A percentile compares a stretch with the other conserved stretches of the same genome.
Evolutionary conservation across 345 rosid species (phyloP).

Genomic region (Eucalyptus regnans): DNA sequence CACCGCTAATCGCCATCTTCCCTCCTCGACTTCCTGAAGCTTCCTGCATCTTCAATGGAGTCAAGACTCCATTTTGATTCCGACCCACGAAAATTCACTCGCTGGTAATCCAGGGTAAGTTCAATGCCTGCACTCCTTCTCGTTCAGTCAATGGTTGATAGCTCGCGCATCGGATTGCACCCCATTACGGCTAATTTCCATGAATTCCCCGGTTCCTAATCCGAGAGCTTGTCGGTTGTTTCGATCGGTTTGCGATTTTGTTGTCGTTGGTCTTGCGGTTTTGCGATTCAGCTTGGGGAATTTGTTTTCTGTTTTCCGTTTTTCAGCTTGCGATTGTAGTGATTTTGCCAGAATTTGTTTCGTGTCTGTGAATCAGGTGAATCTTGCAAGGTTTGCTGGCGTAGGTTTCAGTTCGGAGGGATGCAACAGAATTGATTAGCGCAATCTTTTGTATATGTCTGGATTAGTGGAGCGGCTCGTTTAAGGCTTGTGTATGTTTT

Average conservation of each 20-base stretch:
- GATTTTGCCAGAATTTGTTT: not conserved
- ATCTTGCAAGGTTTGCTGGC: not conserved
- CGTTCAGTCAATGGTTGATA: not conserved
- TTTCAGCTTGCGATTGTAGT: not conserved
- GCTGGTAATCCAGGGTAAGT: not conserved
- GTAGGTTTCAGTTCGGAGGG: not conserved
- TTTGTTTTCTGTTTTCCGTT: not conserved
- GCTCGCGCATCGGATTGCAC: not conserved
- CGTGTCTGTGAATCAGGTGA: not conserved
- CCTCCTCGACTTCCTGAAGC: not conserved
- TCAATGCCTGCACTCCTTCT: not conserved
- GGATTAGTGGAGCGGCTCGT: not conserved
- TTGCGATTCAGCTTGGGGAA: not conserved
- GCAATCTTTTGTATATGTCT: not conserved
- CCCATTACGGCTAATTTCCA: not conserved
- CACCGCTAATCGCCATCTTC: not conserved
- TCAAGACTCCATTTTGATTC: not conserved
- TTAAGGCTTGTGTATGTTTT: not conserved
- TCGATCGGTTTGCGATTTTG: not conserved
- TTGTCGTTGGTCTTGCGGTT: not conserved
- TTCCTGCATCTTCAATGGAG: not conserved
- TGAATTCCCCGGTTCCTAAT: not conserved
- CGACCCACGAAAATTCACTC: not conserved
- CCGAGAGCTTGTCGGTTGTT: not conserved
- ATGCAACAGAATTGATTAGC: not conserved